These are phyloP conservation scores for Crithidia acanthocephali DNA, from an alignment of 208 protist species.

Conservation along the genomic window DNA sequence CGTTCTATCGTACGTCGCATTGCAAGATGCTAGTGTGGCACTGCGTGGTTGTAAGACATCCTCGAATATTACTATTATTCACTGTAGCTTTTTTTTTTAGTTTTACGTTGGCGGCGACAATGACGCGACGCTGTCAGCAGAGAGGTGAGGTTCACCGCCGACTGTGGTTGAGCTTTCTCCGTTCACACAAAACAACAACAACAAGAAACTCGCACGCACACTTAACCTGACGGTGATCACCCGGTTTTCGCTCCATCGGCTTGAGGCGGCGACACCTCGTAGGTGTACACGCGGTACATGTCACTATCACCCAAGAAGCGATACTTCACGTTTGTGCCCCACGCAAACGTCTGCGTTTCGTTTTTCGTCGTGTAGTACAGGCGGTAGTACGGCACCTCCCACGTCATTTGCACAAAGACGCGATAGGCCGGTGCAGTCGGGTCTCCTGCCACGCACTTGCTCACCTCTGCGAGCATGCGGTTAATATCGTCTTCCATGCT, in stretches of 20 bases:
- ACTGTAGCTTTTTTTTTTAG: not conserved
- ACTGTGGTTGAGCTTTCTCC: no score
- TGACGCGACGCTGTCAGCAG: not conserved
- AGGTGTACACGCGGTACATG: slow-evolving; percentile 80
- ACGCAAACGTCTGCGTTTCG: slow-evolving; percentile 49
- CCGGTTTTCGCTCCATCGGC: not conserved
- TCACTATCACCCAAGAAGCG: slow-evolving; percentile 74
- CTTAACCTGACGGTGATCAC: not conserved
- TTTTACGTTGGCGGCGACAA: not conserved
- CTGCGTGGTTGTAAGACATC: no score
- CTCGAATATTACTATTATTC: no score
- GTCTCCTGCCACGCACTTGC: slow-evolving; percentile 38
- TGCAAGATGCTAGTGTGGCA: no score
- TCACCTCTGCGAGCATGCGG: slow-evolving; percentile 74
- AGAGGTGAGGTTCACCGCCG: no score
- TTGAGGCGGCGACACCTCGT: slow-evolving; percentile 39
- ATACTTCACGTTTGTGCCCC: slow-evolving; percentile 56
- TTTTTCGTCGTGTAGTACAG: slow-evolving; percentile 67
- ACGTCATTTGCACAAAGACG: slow-evolving; percentile 84
- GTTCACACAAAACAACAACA: slow-evolving; percentile 1
- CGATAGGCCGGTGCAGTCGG: slow-evolving; percentile 26
- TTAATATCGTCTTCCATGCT: slow-evolving; percentile 63
- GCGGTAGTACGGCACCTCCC: slow-evolving; percentile 79
- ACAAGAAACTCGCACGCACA: not conserved
- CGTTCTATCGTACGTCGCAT: no score